Evolutionary conservation across 148 eudicot genomes (phyloP).

Genomic region (Limonium bicolor): DNA sequence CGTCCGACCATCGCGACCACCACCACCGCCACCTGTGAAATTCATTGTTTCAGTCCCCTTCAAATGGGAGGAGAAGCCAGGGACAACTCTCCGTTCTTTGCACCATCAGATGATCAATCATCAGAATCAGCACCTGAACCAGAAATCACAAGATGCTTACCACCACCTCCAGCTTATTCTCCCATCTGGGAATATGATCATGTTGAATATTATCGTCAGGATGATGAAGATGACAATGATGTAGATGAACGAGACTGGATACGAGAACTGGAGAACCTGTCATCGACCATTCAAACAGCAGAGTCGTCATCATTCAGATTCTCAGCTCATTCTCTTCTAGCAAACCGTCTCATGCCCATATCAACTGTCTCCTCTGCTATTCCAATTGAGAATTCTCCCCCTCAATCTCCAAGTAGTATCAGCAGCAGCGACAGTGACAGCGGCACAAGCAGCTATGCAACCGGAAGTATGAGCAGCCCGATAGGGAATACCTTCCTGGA

Average conservation of each 20-base stretch:
- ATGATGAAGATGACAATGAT: constrained; percentile 9
- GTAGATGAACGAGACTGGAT: constrained; percentile 20
- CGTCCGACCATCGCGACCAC: background rate
- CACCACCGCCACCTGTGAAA: constrained; percentile 20
- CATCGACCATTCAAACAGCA: constrained; percentile 16
- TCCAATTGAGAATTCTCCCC: constrained; percentile 18
- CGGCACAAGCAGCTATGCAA: constrained; percentile 26
- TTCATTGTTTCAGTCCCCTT: constrained; percentile 57
- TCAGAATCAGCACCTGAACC: too few species aligned
- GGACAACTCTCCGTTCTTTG: constrained; percentile 59
- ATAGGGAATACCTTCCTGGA: constrained; percentile 61
- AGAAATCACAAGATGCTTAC: constrained; percentile 11
- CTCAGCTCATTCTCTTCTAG: constrained; percentile 34
- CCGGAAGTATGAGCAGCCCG: constrained; percentile 37
- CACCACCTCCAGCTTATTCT: constrained; percentile 19
- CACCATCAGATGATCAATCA: constrained; percentile 7
- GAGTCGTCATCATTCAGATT: constrained; percentile 14
- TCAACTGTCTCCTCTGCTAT: constrained; percentile 15
- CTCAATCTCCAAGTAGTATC: constrained; percentile 35
- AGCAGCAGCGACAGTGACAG: constrained; percentile 17
- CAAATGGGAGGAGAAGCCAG: constrained; percentile 87
- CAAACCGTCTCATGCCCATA: constrained; percentile 17
- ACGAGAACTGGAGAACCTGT: constrained; percentile 28
- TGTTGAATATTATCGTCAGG: background rate
- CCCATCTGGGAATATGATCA: constrained; percentile 10